These are phyloP conservation scores for Syzygium jambos DNA, from an alignment of 345 rosid genomes.

Conservation along the genomic window DNA sequence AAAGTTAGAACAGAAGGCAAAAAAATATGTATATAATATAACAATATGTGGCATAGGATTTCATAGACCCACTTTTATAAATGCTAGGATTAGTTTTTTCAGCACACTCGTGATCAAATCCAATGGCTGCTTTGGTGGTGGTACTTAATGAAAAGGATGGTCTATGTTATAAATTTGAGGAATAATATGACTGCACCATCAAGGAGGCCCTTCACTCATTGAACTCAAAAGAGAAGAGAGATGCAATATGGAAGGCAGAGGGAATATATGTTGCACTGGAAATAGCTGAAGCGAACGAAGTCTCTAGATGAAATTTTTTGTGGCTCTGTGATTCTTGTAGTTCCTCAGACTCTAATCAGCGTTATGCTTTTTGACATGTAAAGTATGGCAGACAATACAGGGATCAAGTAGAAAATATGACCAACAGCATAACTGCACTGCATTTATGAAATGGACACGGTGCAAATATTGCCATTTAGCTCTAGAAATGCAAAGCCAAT, in stretches of 20 bases:
- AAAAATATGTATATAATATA: neutral
- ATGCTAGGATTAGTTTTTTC: neutral
- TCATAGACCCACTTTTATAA: neutral
- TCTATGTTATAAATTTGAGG: constrained; percentile 9
- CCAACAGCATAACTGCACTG: neutral
- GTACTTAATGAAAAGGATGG: constrained; percentile 6
- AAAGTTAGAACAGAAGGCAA: constrained; percentile 4
- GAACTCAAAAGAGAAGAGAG: neutral
- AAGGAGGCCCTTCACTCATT: neutral
- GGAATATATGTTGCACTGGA: neutral
- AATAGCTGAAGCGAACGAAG: neutral
- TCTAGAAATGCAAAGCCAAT: neutral
- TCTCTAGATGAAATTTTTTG: neutral
- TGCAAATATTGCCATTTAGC: neutral
- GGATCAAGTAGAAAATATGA: neutral
- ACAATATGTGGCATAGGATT: neutral
- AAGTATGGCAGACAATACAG: neutral
- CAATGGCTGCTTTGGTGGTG: constrained; percentile 1
- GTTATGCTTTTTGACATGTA: neutral
- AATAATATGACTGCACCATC: neutral
- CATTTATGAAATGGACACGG: neutral
- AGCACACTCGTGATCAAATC: neutral
- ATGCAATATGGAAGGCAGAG: neutral
- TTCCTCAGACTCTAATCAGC: neutral
- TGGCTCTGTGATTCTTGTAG: neutral